Conservation (phyloP, 768 basidiomycete genomes). For the Tylopilus sp. region DNA sequence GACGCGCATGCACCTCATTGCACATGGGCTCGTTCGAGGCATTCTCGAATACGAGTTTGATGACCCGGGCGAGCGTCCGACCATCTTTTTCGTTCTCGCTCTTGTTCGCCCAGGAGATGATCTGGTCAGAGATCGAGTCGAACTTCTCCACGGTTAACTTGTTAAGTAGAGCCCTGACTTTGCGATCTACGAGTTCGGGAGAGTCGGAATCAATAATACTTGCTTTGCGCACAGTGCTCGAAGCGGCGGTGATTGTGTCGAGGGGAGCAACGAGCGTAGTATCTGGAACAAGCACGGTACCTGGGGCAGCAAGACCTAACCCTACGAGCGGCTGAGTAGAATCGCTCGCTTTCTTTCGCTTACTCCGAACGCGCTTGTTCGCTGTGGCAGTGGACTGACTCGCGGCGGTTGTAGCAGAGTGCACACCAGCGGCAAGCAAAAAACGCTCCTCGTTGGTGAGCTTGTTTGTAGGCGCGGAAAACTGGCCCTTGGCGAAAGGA, state of each 20-base stretch:
- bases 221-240: constrained; percentile 42
- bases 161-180: constrained; percentile 89
- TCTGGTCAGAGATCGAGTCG: constrained; percentile 92
- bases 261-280: constrained; percentile 65
- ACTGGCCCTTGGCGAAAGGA: constrained; percentile 66
- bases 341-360: constrained; percentile 51
- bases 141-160: constrained; percentile 96
- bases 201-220: constrained; percentile 53
- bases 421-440: constrained; percentile 37
- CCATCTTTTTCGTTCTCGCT: constrained; percentile 92
- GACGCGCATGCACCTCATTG: constrained; percentile 94
- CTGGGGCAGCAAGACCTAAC: constrained; percentile 28
- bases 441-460: constrained; percentile 73
- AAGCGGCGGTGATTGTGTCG: constrained; percentile 58
- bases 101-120: constrained; percentile 92
- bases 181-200: constrained; percentile 84
- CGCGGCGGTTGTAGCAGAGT: constrained; percentile 57
- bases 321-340: too few relatives aligned
- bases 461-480: constrained; percentile 51
- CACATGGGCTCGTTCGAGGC: too few relatives aligned
- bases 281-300: constrained; percentile 28
- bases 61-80: constrained; percentile 91
- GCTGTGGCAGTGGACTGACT: constrained; percentile 47
- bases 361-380: constrained; percentile 67
- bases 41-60: too few relatives aligned